A percentile compares a stretch with the other conserved stretches of the same genome.
phyloP scores from a whole-genome alignment of 208 protist genomes.

The Tritrichomonas musculus region DNA sequence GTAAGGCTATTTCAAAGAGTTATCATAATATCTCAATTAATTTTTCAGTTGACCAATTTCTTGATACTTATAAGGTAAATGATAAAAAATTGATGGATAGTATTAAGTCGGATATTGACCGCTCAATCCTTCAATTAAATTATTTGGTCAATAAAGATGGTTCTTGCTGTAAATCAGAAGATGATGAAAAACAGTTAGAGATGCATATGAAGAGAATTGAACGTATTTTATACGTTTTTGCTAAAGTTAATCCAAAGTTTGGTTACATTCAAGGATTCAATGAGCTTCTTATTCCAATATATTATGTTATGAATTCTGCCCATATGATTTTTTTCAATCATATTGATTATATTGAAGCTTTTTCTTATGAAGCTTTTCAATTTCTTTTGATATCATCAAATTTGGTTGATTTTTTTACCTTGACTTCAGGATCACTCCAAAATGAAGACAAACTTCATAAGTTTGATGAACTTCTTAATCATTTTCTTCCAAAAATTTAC shows the following conservation, averaged over 20 bases:
- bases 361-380: constrained; percentile 8
- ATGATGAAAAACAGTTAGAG: background rate
- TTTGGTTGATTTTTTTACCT: background rate
- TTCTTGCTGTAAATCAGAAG: too few species aligned
- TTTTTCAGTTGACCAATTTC: too few species aligned
- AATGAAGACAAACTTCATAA: background rate
- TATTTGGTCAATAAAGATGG: too few species aligned
- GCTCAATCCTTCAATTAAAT: too few species aligned
- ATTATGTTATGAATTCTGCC: background rate
- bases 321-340: background rate
- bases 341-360: background rate
- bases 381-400: background rate
- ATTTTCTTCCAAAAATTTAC: background rate
- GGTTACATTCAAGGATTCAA: constrained; percentile 17
- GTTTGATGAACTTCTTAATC: background rate
- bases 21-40: too few species aligned
- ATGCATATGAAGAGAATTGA: background rate
- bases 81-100: too few species aligned
- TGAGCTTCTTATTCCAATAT: background rate
- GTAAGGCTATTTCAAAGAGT: too few species aligned
- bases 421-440: background rate
- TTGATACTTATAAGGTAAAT: too few species aligned
- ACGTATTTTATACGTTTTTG: background rate
- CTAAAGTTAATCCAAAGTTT: background rate
- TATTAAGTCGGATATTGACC: too few species aligned